phyloP scores from a whole-genome alignment of 2,329 filamentous ascomycete species.

The Arthrinium phaeospermum region DNA sequence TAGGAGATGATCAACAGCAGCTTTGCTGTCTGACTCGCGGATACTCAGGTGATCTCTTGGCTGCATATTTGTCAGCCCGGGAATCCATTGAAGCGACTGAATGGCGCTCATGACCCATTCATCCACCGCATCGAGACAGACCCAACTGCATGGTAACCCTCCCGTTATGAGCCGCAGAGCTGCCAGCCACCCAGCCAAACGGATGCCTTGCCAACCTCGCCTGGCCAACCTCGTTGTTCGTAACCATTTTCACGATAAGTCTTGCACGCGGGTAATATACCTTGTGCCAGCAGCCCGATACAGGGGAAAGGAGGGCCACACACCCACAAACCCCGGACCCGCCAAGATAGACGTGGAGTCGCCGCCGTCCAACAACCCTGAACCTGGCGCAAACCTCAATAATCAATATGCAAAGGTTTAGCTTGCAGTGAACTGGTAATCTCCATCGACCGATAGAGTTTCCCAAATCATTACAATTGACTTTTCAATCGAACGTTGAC shows the following conservation, averaged over 20 bases:
- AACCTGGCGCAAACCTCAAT: not conserved
- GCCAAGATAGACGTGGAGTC: not conserved
- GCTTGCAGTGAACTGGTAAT: not conserved
- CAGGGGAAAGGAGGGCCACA: not conserved
- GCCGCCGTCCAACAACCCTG: not conserved
- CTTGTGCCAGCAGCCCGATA: not conserved
- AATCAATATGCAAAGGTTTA: not conserved
- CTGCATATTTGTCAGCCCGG: not conserved
- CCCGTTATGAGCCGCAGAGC: too few relatives aligned
- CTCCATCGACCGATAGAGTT: not conserved
- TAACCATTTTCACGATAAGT: not conserved
- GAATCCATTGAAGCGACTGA: not conserved
- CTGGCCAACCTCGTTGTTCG: not conserved
- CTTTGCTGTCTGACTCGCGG: not conserved
- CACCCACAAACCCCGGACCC: not conserved
- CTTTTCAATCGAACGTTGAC: not conserved
- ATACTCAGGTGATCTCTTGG: not conserved
- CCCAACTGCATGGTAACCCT: not conserved
- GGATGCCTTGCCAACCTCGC: not conserved
- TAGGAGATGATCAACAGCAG: not conserved
- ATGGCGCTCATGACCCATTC: not conserved
- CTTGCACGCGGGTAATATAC: not conserved
- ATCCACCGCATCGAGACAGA: not conserved
- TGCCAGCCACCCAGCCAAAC: not conserved
- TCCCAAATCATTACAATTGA: not conserved